Percentiles rank a stretch among this genome's conserved stretches.
These are phyloP conservation scores for Sporobolomyces pararoseus DNA, from an alignment of 768 basidiomycete species.

Conservation along the genomic window DNA sequence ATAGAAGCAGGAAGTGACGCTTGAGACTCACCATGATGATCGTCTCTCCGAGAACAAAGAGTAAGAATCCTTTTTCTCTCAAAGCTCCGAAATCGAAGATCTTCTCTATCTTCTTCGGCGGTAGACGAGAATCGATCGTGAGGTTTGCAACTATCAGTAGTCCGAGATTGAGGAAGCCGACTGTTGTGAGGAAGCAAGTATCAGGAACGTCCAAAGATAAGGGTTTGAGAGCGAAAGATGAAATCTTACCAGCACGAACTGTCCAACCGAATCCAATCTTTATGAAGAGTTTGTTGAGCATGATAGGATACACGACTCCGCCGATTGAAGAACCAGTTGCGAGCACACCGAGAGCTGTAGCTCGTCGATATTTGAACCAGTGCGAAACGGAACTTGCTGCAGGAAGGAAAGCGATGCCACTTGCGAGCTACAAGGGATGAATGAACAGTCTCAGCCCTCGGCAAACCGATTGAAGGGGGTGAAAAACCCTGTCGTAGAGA, in stretches of 20 bases:
- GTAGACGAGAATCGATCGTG: constrained; percentile 52
- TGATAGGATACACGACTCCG: constrained; percentile 52
- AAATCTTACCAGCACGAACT: constrained; percentile 40
- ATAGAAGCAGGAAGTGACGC: not conserved
- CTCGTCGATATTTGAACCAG: constrained; percentile 63
- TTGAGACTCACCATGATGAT: constrained; percentile 40
- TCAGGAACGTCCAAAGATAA: too few species aligned
- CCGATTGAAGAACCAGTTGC: constrained; percentile 66
- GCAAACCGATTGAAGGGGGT: too few species aligned
- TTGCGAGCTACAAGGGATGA: constrained; percentile 7
- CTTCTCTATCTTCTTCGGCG: constrained; percentile 48
- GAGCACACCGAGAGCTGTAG: constrained; percentile 68
- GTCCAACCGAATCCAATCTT: constrained; percentile 47
- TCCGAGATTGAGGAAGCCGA: constrained; percentile 55
- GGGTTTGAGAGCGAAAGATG: not conserved
- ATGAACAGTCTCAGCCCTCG: not conserved
- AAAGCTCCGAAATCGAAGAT: constrained; percentile 40
- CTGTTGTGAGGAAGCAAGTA: constrained; percentile 50
- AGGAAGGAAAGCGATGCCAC: constrained; percentile 58
- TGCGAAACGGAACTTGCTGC: constrained; percentile 65
- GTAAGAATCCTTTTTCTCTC: constrained; percentile 31
- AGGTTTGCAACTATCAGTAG: constrained; percentile 52
- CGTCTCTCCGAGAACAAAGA: constrained; percentile 48
- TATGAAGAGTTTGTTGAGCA: constrained; percentile 55
- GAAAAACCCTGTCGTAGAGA: too few species aligned